phyloP scores from a whole-genome alignment of 140 eudicot genomes.

The Artemisia princeps region DNA sequence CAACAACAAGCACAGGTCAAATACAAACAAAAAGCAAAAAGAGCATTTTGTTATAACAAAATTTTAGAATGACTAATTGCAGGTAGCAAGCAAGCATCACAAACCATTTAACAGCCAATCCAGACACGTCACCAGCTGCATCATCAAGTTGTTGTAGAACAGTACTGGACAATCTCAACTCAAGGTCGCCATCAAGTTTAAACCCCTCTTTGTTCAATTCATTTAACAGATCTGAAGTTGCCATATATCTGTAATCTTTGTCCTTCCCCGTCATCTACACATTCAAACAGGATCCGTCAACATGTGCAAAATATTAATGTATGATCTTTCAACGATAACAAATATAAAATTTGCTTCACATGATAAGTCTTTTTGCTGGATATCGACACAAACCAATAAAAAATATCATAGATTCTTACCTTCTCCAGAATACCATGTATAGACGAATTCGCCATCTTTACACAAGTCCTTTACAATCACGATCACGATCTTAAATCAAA shows the following conservation, averaged over 20 bases:
- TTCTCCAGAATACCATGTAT: conserved; percentile 73
- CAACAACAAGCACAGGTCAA: not conserved
- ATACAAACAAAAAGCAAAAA: not conserved
- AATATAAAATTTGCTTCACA: not conserved
- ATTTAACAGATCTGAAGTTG: conserved; percentile 89
- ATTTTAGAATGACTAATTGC: not conserved
- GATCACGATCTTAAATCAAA: conserved; percentile 1
- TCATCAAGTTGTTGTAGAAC: conserved; percentile 97
- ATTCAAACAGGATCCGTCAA: conserved; percentile 18
- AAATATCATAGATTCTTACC: conserved; percentile 33
- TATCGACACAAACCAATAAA: not conserved
- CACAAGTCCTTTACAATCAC: conserved; percentile 3
- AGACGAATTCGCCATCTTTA: conserved; percentile 63
- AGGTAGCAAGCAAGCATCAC: conserved; percentile 19
- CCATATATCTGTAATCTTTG: conserved; percentile 97
- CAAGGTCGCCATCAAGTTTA: conserved; percentile 72
- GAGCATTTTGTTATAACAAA: not conserved
- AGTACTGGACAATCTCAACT: conserved; percentile 65
- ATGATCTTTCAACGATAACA: conserved; percentile 1
- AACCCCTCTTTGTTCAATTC: conserved; percentile 86
- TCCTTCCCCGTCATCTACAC: conserved; percentile 97
- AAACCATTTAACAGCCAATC: conserved; percentile 93
- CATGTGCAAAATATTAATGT: not conserved
- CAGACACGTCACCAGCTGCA: conserved; percentile 98
- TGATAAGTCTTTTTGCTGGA: not conserved